phyloP scores from a whole-genome alignment of 768 basidiomycete genomes.

The Hygrocybe coccinea region DNA sequence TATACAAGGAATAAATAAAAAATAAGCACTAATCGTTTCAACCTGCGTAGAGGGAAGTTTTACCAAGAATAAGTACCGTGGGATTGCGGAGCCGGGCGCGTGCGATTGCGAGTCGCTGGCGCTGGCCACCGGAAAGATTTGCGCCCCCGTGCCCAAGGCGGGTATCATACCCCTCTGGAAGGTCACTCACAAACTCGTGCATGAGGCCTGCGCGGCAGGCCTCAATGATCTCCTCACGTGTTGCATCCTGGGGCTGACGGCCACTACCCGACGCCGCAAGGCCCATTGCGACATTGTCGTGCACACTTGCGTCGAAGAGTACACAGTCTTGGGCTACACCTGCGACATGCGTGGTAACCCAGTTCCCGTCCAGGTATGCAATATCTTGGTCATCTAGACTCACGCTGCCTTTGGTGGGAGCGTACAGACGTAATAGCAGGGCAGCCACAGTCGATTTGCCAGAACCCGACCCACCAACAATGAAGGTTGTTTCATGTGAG shows the following conservation, averaged over 20 bases:
- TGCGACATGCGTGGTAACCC: conserved; percentile 65
- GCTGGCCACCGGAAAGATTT: conserved; percentile 85
- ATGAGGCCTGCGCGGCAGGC: conserved; percentile 83
- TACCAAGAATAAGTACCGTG: conserved; percentile 84
- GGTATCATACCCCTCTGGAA: conserved; percentile 90
- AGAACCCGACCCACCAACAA: conserved; percentile 90
- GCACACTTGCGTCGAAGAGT: conserved; percentile 72
- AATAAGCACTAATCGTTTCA: conserved; percentile 40
- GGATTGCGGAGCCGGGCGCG: conserved; percentile 83
- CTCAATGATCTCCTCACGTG: conserved; percentile 66
- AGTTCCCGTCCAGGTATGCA: conserved; percentile 65
- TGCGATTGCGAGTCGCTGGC: conserved; percentile 85
- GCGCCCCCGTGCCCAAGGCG: conserved; percentile 69
- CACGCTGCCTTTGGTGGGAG: conserved; percentile 60
- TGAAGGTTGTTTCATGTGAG: conserved; percentile 79
- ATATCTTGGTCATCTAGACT: conserved; percentile 81
- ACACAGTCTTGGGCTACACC: conserved; percentile 73
- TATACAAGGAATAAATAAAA: conserved; percentile 28
- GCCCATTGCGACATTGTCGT: conserved; percentile 84
- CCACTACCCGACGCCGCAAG: conserved; percentile 34
- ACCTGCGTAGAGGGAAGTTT: conserved; percentile 31
- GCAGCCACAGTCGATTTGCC: conserved; percentile 90
- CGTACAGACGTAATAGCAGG: conserved; percentile 77
- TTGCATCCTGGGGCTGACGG: conserved; percentile 54
- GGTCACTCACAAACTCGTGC: conserved; percentile 76